Conservation (phyloP, 2,329 filamentous ascomycete species). For the Calonectria pseudoturangicola region DNA sequence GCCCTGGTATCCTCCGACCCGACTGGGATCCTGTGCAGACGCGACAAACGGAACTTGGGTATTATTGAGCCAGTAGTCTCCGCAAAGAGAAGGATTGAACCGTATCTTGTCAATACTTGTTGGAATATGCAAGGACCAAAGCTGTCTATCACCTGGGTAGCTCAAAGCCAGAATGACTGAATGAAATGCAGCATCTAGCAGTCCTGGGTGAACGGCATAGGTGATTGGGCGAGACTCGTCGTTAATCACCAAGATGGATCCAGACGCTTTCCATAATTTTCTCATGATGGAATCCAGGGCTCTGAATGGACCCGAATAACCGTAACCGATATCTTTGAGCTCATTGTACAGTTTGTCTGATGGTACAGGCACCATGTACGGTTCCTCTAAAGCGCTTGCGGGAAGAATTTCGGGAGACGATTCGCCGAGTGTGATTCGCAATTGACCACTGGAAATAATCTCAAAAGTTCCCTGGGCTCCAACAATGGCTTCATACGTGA, state of each 20-base stretch:
- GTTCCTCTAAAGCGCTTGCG: conserved; percentile 2
- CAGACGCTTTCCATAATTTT: conserved; percentile 13
- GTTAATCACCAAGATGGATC: background rate
- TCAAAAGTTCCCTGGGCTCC: background rate
- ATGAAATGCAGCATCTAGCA: conserved; percentile 22
- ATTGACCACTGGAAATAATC: conserved; percentile 2
- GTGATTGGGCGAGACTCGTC: background rate
- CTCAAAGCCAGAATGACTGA: conserved; percentile 7
- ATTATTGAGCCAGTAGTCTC: background rate
- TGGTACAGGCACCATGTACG: conserved; percentile 16
- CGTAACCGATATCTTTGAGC: conserved; percentile 20
- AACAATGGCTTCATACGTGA: conserved; percentile 12
- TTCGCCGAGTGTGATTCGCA: background rate
- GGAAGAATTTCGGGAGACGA: background rate
- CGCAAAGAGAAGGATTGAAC: conserved; percentile 16
- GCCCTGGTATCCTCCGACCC: background rate
- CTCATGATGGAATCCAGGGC: conserved; percentile 5
- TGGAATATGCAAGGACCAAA: conserved; percentile 25
- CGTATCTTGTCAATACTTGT: conserved; percentile 9
- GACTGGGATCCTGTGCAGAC: background rate
- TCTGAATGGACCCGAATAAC: conserved; percentile 18
- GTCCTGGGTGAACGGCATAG: conserved; percentile 8
- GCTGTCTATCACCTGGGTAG: conserved; percentile 11
- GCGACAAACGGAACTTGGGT: conserved; percentile 1
- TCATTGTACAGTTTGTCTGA: conserved; percentile 15